Conservation (phyloP, 1,284 basidiomycete species). For the Sanghuangporus weigelae region DNA sequence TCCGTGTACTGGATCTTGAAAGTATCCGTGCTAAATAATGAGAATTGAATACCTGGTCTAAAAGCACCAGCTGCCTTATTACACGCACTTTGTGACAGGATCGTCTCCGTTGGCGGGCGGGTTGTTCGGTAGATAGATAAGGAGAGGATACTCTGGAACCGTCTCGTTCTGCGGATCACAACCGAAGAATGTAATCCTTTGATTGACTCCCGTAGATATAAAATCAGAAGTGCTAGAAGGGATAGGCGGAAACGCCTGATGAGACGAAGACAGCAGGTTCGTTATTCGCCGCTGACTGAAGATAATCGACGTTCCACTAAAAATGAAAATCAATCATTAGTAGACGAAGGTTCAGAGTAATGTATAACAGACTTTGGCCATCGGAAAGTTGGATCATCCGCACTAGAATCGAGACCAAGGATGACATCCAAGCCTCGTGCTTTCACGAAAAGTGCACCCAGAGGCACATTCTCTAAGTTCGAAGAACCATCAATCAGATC, state of each 20-base stretch:
- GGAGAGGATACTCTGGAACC: slow-evolving; percentile 49
- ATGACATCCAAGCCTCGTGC: slow-evolving; percentile 61
- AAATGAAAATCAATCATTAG: slow-evolving; percentile 4
- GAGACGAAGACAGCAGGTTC: slow-evolving; percentile 43
- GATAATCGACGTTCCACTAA: slow-evolving; percentile 46
- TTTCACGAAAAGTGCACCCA: slow-evolving; percentile 59
- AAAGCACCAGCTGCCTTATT: not conserved
- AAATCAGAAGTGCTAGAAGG: slow-evolving; percentile 51
- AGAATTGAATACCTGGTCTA: not conserved
- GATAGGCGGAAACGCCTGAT: slow-evolving; percentile 59
- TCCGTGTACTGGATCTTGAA: slow-evolving; percentile 47
- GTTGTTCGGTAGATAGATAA: slow-evolving; percentile 61
- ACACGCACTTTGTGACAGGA: slow-evolving; percentile 54
- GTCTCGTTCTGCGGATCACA: slow-evolving; percentile 46
- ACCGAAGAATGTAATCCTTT: slow-evolving; percentile 73
- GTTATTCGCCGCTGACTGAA: slow-evolving; percentile 37
- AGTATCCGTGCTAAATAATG: slow-evolving; percentile 38
- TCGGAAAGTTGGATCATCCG: slow-evolving; percentile 45
- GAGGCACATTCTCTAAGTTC: slow-evolving; percentile 60
- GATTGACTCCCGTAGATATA: slow-evolving; percentile 57
- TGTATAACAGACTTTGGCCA: slow-evolving; percentile 60
- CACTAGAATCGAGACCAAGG: slow-evolving; percentile 62
- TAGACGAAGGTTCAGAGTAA: not conserved
- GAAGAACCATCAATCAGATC: slow-evolving; percentile 58
- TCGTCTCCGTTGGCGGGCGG: slow-evolving; percentile 52